phyloP scores from a whole-genome alignment of 1,284 basidiomycete species.

The Trametes pubescens region DNA sequence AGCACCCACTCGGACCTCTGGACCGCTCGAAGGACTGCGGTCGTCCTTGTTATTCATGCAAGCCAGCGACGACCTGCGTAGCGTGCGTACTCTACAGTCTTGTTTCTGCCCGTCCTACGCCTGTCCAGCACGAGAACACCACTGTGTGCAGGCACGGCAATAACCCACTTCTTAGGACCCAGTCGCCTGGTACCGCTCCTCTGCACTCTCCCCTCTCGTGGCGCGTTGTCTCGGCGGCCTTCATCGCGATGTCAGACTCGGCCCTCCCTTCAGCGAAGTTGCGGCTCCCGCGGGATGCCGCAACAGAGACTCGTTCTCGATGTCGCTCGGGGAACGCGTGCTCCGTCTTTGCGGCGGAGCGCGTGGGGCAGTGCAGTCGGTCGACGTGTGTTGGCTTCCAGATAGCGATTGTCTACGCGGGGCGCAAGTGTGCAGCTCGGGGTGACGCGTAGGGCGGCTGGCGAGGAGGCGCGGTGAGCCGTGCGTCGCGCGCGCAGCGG shows the following conservation, averaged over 20 bases:
- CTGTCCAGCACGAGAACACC: slow-evolving; percentile 30
- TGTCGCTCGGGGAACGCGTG: slow-evolving; percentile 28
- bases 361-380: slow-evolving; percentile 35
- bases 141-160: slow-evolving; percentile 12
- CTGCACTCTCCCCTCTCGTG: slow-evolving; percentile 20
- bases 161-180: slow-evolving; percentile 31
- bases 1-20: slow-evolving; percentile 35
- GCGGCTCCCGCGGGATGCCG: slow-evolving; percentile 38
- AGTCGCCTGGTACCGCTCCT: slow-evolving; percentile 32
- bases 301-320: slow-evolving; percentile 42
- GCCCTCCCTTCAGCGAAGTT: slow-evolving; percentile 35
- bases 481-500: slow-evolving; percentile 16
- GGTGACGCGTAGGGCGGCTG: slow-evolving; percentile 35
- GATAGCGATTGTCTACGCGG: slow-evolving; percentile 19
- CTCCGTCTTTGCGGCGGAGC: slow-evolving; percentile 10
- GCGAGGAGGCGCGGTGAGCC: slow-evolving; percentile 29
- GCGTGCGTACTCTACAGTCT: slow-evolving; percentile 17
- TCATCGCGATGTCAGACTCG: slow-evolving; percentile 32
- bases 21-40: slow-evolving; percentile 9
- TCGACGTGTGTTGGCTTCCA: slow-evolving; percentile 23
- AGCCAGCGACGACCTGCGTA: slow-evolving; percentile 35
- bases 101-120: slow-evolving; percentile 30
- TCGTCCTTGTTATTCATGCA: slow-evolving; percentile 29
- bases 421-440: slow-evolving; percentile 23
- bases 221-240: slow-evolving; percentile 25